These are phyloP conservation scores for Groenewaldozyma sp. DNA, from an alignment of 1,139 yeast species.

Conservation along the genomic window DNA sequence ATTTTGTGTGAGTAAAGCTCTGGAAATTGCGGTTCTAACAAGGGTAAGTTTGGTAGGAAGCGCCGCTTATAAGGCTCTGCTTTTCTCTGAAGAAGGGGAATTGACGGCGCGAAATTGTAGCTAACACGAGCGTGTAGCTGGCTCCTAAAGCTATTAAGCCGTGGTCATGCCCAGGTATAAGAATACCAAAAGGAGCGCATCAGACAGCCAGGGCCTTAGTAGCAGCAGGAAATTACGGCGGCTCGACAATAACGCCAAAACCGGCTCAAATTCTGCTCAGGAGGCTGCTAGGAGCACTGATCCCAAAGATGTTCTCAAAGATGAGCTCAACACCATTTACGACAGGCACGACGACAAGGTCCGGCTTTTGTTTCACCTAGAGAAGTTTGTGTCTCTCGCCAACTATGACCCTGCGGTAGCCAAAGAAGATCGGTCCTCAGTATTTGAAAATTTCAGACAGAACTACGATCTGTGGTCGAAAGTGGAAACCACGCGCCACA, in stretches of 20 bases:
- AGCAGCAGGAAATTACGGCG: neutral
- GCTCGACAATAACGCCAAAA: neutral
- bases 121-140: no score
- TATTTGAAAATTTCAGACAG: conserved; percentile 27
- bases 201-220: neutral
- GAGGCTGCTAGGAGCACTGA: conserved; percentile 1
- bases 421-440: conserved; percentile 35
- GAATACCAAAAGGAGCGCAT: neutral
- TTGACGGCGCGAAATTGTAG: no score
- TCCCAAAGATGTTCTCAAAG: conserved; percentile 8
- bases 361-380: conserved; percentile 48
- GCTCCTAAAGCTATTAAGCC: no score
- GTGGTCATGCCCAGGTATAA: no score
- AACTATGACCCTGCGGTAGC: conserved; percentile 51
- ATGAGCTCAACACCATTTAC: conserved; percentile 26
- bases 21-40: no score
- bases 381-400: conserved; percentile 49
- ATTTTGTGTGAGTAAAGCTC: no score
- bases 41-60: no score
- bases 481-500: conserved; percentile 21
- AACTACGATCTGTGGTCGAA: conserved; percentile 34
- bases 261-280: neutral
- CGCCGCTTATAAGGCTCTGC: no score
- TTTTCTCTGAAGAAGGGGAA: no score
- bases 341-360: conserved; percentile 39